phyloP scores from a whole-genome alignment of 805 yeast genomes.

The Danielia reshetovae region DNA sequence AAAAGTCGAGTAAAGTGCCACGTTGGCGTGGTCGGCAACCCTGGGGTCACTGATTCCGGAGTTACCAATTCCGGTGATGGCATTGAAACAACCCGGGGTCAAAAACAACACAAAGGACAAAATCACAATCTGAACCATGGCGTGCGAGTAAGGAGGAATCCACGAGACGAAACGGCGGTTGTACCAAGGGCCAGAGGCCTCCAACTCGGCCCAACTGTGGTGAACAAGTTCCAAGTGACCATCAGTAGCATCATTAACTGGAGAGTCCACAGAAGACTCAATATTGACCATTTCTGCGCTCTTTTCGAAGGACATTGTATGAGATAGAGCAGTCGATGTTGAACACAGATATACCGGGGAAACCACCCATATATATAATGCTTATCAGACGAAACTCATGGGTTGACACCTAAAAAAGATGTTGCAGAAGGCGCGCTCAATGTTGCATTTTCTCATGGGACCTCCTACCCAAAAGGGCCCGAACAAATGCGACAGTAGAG shows the following conservation, averaged over 20 bases:
- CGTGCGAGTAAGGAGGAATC: conserved; percentile 35
- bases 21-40: conserved; percentile 46
- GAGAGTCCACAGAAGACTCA: conserved; percentile 7
- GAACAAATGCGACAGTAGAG: too few species aligned
- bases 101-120: conserved; percentile 45
- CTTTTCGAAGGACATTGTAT: conserved; percentile 8
- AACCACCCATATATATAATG: not conserved
- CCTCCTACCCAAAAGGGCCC: too few species aligned
- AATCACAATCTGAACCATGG: conserved; percentile 42
- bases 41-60: conserved; percentile 36
- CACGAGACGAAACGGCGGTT: conserved; percentile 23
- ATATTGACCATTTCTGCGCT: conserved; percentile 3
- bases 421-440: too few species aligned
- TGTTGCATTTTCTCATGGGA: too few species aligned
- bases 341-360: too few species aligned
- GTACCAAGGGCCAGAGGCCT: conserved; percentile 39
- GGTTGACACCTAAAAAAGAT: too few species aligned
- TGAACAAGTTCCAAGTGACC: conserved; percentile 20
- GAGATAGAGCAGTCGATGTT: not conserved
- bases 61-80: conserved; percentile 49
- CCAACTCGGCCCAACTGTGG: conserved; percentile 28
- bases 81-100: conserved; percentile 53
- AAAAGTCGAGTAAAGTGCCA: conserved; percentile 52
- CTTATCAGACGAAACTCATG: too few species aligned
- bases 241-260: conserved; percentile 3